phyloP scores from a whole-genome alignment of 2,329 filamentous ascomycete genomes.

The Cryphonectria naterciae region DNA sequence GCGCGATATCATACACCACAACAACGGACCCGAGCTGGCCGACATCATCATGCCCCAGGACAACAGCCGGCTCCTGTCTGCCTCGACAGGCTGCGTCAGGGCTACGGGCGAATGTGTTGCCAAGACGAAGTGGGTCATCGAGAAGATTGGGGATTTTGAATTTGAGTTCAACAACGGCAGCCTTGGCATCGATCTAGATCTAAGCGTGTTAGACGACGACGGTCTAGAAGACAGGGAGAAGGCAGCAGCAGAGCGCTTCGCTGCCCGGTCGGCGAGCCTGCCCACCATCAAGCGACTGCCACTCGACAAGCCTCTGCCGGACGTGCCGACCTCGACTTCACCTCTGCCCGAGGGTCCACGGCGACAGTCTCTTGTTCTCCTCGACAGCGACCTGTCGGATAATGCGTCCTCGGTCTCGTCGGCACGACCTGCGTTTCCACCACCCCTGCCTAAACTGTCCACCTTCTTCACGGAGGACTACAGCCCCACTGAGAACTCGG shows the following conservation, averaged over 20 bases:
- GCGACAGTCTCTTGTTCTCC: slow-evolving; percentile 45
- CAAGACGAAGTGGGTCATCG: slow-evolving; percentile 82
- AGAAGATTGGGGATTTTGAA: slow-evolving; percentile 89
- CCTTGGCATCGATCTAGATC: slow-evolving; percentile 61
- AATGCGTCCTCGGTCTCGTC: slow-evolving; percentile 53
- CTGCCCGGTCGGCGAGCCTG: slow-evolving; percentile 35
- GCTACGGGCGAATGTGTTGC: slow-evolving; percentile 90
- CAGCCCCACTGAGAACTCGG: slow-evolving; percentile 49
- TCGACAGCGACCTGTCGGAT: slow-evolving; percentile 48
- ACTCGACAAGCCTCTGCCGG: slow-evolving; percentile 70
- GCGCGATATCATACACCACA: slow-evolving; percentile 71
- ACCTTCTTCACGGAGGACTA: slow-evolving; percentile 56
- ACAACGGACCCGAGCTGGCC: slow-evolving; percentile 70
- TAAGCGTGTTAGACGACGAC: slow-evolving; percentile 49
- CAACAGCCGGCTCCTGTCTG: slow-evolving; percentile 73
- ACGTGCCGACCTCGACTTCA: slow-evolving; percentile 62
- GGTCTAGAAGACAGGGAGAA: slow-evolving; percentile 40
- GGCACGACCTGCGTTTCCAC: slow-evolving; percentile 55
- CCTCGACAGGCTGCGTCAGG: slow-evolving; percentile 85
- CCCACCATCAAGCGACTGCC: slow-evolving; percentile 46
- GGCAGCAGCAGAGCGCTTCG: slow-evolving; percentile 36
- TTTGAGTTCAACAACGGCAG: slow-evolving; percentile 68
- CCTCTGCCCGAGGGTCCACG: slow-evolving; percentile 45
- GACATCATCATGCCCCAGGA: slow-evolving; percentile 81
- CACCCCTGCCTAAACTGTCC: slow-evolving; percentile 61